Percentiles rank a stretch among this genome's conserved stretches.
Conservation (phyloP, 306 rosid genomes). For the Pyrus betulifolia region DNA sequence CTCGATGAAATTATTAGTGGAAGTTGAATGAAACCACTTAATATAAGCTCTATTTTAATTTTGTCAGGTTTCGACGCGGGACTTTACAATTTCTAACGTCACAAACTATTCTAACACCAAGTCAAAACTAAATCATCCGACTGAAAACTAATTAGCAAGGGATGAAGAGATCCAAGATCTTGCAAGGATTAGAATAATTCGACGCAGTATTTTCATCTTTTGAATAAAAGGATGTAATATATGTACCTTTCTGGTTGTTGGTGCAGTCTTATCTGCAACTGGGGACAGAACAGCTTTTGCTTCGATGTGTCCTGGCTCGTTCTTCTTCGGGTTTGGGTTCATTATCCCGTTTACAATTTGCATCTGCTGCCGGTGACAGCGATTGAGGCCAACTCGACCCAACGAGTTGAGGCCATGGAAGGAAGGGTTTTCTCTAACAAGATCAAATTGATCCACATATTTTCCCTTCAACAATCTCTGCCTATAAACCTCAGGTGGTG, state of each 20-base stretch:
- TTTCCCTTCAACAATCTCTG: conserved; percentile 27
- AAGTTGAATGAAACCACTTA: background rate
- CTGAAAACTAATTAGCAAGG: background rate
- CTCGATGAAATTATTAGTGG: background rate
- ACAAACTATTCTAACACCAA: background rate
- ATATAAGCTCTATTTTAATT: background rate
- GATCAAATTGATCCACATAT: conserved; percentile 13
- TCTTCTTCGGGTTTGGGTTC: conserved; percentile 19
- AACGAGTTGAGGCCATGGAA: background rate
- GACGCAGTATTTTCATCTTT: background rate
- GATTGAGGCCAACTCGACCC: conserved; percentile 11
- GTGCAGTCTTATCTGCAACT: conserved; percentile 31
- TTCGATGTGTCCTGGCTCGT: conserved; percentile 13
- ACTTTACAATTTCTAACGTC: background rate
- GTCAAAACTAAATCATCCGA: background rate
- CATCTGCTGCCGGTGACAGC: background rate
- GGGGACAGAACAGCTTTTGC: conserved; percentile 49
- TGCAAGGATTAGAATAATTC: background rate
- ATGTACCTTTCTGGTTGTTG: conserved; percentile 64
- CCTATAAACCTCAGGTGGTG: conserved; percentile 29
- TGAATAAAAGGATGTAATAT: background rate
- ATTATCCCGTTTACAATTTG: conserved; percentile 4
- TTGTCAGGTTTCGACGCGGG: background rate
- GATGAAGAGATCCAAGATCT: background rate
- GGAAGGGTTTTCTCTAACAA: conserved; percentile 6